Evolutionary conservation across 495 filamentous ascomycete genomes (phyloP), one percentile per base, ranked within the genome.

Genomic region (Aspergillus nanangensis): DNA sequence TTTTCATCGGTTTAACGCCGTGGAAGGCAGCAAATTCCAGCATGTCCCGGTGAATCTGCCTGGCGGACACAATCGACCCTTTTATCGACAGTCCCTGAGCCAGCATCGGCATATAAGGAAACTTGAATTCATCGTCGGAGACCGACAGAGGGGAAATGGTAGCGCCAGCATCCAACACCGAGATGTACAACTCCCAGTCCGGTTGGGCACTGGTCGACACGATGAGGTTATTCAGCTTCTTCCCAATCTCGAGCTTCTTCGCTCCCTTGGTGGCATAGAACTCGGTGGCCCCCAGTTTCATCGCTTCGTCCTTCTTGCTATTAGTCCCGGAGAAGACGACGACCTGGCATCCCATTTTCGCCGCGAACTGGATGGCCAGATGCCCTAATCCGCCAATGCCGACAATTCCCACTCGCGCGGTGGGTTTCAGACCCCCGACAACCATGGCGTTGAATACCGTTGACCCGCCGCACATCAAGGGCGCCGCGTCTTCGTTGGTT

Each of bases 311-410:
- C 38, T 73, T 76, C 63, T 85, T 85, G 46, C 45, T 66, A 18
- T 81, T 77, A 0, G 71, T 77, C 4, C 68, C 61, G 3, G 72
- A 77, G 56, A 85, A 80, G 0, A 81, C 80, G 7, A 82, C 66
- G 1, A 83, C 80, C n/a, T 79, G 53, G 47, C 77, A 81, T 2
- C 81, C 81, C 75, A 79, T 77, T 56, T 81, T 79, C 5, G 70
- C 63, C 17, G 77, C 79, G 39, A 82, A 84, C 44, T 83, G 78
- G 35, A 86, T 81, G 1, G 81, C 82, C 38, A 84, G 52, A 53
- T 84, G 81, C 0, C 81, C 82, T 1, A 85, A 62, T 1, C 82
- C 82, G 11, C 82, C 82, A 5, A 85, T 58, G 8, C 82, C 81
- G 2, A 84, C 65, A 32, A 86, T 70, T 3, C 82, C 81, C 15